A percentile compares a stretch with the other conserved stretches of the same genome.
These are phyloP conservation scores for Cystobasidium pallidum DNA, from an alignment of 1,284 basidiomycete species.

Conservation along the genomic window DNA sequence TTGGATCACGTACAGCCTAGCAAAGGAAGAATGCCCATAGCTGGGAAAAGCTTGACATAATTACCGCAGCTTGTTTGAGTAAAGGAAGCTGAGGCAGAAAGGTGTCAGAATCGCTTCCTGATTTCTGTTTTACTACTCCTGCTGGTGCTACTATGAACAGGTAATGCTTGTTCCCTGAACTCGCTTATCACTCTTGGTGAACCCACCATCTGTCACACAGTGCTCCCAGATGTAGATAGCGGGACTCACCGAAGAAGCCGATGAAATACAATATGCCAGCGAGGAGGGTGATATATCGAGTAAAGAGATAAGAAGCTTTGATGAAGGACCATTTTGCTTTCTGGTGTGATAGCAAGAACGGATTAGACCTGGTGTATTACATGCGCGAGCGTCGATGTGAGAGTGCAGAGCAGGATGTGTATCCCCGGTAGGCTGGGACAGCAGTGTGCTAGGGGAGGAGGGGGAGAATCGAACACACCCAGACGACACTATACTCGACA, in stretches of 20 bases:
- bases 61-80: slow-evolving; percentile 10
- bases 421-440: too few relatives aligned
- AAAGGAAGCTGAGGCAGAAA: slow-evolving; percentile 5
- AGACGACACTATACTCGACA: slow-evolving; percentile 25
- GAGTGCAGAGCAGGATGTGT: too few relatives aligned
- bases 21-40: slow-evolving; percentile 13
- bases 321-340: slow-evolving; percentile 27
- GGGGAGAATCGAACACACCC: slow-evolving; percentile 21
- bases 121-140: too few relatives aligned
- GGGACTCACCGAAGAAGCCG: slow-evolving; percentile 33
- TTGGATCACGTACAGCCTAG: slow-evolving; percentile 19
- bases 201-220: not conserved
- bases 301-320: slow-evolving; percentile 25
- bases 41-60: slow-evolving; percentile 25
- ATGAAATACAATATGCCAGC: slow-evolving; percentile 30
- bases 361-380: too few relatives aligned
- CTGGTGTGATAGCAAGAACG: not conserved
- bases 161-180: too few relatives aligned
- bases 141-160: too few relatives aligned
- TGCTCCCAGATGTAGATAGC: not conserved
- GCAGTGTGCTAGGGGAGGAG: too few relatives aligned
- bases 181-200: not conserved
- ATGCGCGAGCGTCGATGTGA: too few relatives aligned
- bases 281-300: slow-evolving; percentile 23
- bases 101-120: not conserved